These are phyloP conservation scores for Aspergillus bombycis DNA, from an alignment of 2,329 filamentous ascomycete genomes.

Conservation along the genomic window DNA sequence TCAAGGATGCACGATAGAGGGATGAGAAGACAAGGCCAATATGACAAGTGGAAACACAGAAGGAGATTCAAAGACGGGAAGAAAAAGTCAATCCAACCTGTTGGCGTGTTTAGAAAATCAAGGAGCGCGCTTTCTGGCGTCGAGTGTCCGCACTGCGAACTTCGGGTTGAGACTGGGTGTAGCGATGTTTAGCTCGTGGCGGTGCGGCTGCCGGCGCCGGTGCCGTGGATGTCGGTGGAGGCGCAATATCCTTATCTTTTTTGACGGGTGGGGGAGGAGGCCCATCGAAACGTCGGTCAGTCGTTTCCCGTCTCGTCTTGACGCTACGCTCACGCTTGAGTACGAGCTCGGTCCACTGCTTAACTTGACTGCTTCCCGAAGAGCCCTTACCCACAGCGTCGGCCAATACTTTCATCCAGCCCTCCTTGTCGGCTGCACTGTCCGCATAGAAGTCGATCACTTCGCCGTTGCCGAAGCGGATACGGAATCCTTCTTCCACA, in stretches of 20 bases:
- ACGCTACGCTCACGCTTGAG: constrained; percentile 51
- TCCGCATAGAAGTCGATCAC: constrained; percentile 99
- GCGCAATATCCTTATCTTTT: constrained; percentile 29
- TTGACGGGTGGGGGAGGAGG: constrained; percentile 29
- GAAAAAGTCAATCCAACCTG: not conserved
- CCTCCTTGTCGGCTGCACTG: constrained; percentile 81
- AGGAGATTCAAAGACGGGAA: not conserved
- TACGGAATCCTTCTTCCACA: constrained; percentile 97
- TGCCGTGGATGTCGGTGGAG: constrained; percentile 28
- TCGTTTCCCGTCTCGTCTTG: constrained; percentile 35
- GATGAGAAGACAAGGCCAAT: not conserved
- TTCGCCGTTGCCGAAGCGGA: constrained; percentile 97
- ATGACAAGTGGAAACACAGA: not conserved
- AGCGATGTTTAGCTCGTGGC: constrained; percentile 41
- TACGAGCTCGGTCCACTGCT: constrained; percentile 66
- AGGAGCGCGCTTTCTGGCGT: constrained; percentile 45
- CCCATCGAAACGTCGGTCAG: constrained; percentile 27
- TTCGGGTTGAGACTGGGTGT: constrained; percentile 45
- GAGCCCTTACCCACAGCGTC: constrained; percentile 67
- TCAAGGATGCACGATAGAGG: not conserved
- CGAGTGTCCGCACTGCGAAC: constrained; percentile 39
- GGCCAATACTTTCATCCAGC: constrained; percentile 87
- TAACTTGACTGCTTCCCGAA: constrained; percentile 47
- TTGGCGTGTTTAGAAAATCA: constrained; percentile 40
- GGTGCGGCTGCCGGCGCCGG: constrained; percentile 31